Evolutionary conservation across 2,329 filamentous ascomycete genomes (phyloP).

Genomic region (Colletotrichum sp.): DNA sequence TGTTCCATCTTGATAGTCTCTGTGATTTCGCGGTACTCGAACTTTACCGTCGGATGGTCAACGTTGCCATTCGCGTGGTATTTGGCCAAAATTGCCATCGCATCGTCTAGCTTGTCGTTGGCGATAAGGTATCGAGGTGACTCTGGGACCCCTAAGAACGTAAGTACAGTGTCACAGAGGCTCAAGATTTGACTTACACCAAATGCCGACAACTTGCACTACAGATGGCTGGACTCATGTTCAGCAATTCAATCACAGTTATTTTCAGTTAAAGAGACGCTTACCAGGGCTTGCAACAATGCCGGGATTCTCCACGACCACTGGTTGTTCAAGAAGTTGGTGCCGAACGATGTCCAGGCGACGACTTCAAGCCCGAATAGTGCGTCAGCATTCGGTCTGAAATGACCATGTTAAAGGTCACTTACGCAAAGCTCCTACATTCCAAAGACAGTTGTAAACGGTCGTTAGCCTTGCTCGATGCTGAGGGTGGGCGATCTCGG

Average conservation of each 20-base stretch:
- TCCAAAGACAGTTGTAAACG: conserved; percentile 60
- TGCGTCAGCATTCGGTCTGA: conserved; percentile 27
- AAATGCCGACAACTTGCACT: conserved; percentile 57
- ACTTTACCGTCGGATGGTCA: conserved; percentile 56
- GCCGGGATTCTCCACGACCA: conserved; percentile 59
- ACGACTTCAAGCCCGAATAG: conserved; percentile 33
- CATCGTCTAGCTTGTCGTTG: conserved; percentile 39
- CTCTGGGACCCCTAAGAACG: conserved; percentile 39
- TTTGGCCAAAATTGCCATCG: conserved; percentile 37
- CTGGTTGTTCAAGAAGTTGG: conserved; percentile 46
- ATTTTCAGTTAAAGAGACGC: background rate
- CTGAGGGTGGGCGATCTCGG: conserved; percentile 59
- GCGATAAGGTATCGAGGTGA: conserved; percentile 47
- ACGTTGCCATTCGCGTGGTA: conserved; percentile 35
- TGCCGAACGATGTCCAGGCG: conserved; percentile 56
- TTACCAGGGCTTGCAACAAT: conserved; percentile 48
- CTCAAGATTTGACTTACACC: conserved; percentile 26
- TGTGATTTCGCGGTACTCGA: conserved; percentile 64
- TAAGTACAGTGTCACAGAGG: background rate
- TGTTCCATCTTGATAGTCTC: conserved; percentile 60
- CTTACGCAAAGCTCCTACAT: conserved; percentile 44
- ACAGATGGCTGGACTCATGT: conserved; percentile 40
- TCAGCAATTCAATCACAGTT: background rate
- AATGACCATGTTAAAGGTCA: conserved; percentile 47
- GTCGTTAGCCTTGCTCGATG: conserved; percentile 54